Percentiles rank a stretch among this genome's conserved stretches.
Conservation (phyloP, 768 basidiomycete genomes). For the Trametes punicea region DNA sequence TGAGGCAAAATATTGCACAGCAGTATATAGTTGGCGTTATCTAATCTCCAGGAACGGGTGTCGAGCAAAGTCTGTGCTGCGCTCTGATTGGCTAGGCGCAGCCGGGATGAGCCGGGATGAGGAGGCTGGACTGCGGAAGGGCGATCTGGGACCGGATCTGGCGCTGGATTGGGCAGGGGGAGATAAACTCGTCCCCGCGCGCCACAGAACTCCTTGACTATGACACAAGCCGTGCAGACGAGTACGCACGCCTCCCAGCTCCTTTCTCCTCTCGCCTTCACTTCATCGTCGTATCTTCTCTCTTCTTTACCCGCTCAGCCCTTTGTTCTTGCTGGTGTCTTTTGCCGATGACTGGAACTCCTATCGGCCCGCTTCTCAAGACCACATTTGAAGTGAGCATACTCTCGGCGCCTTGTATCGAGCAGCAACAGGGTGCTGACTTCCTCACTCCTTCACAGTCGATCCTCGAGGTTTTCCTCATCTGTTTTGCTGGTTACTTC, state of each 20-base stretch:
- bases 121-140: background rate
- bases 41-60: background rate
- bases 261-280: background rate
- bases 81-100: too few species aligned
- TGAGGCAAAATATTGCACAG: too few species aligned
- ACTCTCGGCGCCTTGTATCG: background rate
- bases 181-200: background rate
- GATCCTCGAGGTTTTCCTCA: slow-evolving; percentile 82
- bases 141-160: background rate
- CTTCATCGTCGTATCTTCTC: background rate
- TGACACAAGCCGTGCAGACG: slow-evolving; percentile 9
- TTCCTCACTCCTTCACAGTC: slow-evolving; percentile 46
- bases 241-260: slow-evolving; percentile 1
- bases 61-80: too few species aligned
- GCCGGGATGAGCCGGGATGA: background rate
- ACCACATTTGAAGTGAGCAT: slow-evolving; percentile 59
- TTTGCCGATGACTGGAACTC: slow-evolving; percentile 25
- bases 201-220: slow-evolving; percentile 8
- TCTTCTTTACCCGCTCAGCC: background rate
- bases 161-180: background rate
- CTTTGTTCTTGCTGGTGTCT: background rate
- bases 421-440: background rate
- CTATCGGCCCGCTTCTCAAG: slow-evolving; percentile 45
- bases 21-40: too few species aligned
- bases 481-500: slow-evolving; percentile 80